Evolutionary conservation across 371 early-diverging fungal genomes (phyloP), one percentile per base, ranked within the genome.

Genomic region (Chytridium lagenaria): DNA sequence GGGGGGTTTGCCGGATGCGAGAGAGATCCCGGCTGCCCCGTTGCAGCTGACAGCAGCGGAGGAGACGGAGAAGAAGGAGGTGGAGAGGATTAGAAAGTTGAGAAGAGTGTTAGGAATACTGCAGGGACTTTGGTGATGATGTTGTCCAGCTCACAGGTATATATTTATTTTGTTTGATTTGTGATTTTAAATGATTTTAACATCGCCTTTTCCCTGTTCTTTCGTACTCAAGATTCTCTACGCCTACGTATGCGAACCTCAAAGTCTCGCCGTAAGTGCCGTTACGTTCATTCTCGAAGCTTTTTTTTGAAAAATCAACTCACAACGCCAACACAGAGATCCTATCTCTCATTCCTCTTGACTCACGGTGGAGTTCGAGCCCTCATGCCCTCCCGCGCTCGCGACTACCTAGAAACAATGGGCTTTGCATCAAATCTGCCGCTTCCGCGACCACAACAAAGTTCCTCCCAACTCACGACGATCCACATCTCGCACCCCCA

Each of bases 91-190:
- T 16, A n/a, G 38, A 34, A 51, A 38, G 26, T 69, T 90, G 15
- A 87, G 90, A 22, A 85, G 82, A 55, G 81, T 26, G 69, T 90
- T 66, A 69, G 87, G 2, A 75, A 81, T 1, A 86, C 83, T 36
- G 83, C 87, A 2, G 92, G 90, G 34, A 87, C 87, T 0, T 77
- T 80, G 1, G 84, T 90, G 38, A 92, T 91, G 92, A 87, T 89
- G 80, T 72, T 90, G 52, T 88, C 91, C 1, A 88, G 84, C 26
- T 82, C 86, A 0, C 90, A 90, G 50, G 67, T 67, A 61, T 36
- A 34, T 30, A 49, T 40, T n/a, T 67, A 39, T 44, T 31, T 67
- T n/a, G n/a, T n/a, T n/a, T n/a, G n/a, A n/a, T n/a, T n/a, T n/a
- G n/a, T n/a, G 37, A 64, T 30, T 33, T 3, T 64, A 26, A 64